Conservation (phyloP, 495 filamentous ascomycete species). For the Aspergillus nanangensis region DNA sequence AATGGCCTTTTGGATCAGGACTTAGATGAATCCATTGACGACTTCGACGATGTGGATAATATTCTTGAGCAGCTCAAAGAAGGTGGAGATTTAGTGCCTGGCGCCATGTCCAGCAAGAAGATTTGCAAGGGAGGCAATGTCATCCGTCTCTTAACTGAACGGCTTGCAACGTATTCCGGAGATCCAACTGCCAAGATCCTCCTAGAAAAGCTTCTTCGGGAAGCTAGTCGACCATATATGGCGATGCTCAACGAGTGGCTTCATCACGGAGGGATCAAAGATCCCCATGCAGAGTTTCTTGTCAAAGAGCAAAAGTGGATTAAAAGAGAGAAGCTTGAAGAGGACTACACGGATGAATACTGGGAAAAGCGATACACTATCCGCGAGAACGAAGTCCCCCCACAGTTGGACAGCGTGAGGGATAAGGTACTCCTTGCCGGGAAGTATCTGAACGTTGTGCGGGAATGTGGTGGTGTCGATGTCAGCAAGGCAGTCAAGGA, state of each 20-base stretch:
- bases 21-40: constrained; percentile 75
- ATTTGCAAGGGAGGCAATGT: constrained; percentile 93
- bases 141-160: constrained; percentile 75
- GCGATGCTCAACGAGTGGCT: constrained; percentile 98
- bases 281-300: constrained; percentile 90
- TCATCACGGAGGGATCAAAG: constrained; percentile 90
- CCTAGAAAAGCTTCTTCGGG: constrained; percentile 73
- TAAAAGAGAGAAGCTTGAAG: constrained; percentile 79
- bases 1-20: constrained; percentile 88
- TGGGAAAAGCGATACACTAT: constrained; percentile 98
- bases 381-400: constrained; percentile 82
- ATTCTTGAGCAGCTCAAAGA: constrained; percentile 77
- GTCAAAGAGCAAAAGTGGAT: constrained; percentile 97
- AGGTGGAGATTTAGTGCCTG: constrained; percentile 69
- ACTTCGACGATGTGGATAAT: constrained; percentile 80
- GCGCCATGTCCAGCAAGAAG: constrained; percentile 79
- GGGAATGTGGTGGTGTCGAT: constrained; percentile 95
- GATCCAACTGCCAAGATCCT: constrained; percentile 82
- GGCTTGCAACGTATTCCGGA: constrained; percentile 82
- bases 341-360: constrained; percentile 98
- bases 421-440: constrained; percentile 93
- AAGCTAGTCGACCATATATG: constrained; percentile 94
- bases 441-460: constrained; percentile 96
- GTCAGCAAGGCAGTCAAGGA: constrained; percentile 85
- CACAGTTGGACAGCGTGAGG: constrained; percentile 85